Evolutionary conservation across 106 monocot genomes (phyloP).

Genomic region (Posidonia australis): DNA sequence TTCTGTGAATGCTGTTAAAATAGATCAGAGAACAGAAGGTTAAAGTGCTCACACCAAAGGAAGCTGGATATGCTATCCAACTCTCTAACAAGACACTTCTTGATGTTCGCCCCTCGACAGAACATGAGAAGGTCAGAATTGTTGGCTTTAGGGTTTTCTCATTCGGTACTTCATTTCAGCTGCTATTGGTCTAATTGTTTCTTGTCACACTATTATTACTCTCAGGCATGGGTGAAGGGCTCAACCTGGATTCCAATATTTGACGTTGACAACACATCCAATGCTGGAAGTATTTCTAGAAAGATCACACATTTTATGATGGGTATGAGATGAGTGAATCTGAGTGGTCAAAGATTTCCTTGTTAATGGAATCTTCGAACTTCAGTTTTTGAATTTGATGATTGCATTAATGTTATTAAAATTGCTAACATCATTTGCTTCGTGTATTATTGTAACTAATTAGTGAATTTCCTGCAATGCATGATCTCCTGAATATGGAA

Average conservation of each 20-base stretch:
- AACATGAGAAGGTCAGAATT: conserved; percentile 52
- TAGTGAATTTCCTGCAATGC: too few relatives aligned
- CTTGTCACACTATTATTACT: neutral
- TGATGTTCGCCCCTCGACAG: conserved; percentile 84
- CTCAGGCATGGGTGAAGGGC: conserved; percentile 87
- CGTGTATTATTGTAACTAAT: too few relatives aligned
- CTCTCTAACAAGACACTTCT: conserved; percentile 72
- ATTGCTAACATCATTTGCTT: too few relatives aligned
- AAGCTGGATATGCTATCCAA: conserved; percentile 96
- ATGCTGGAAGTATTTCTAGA: conserved; percentile 40
- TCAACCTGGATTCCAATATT: conserved; percentile 98
- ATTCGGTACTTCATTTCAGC: too few relatives aligned
- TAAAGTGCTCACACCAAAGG: conserved; percentile 77
- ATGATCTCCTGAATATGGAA: too few relatives aligned
- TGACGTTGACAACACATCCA: conserved; percentile 45
- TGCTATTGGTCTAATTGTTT: neutral
- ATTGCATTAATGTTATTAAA: too few relatives aligned
- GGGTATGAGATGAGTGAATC: conserved; percentile 40
- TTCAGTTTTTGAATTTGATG: too few relatives aligned
- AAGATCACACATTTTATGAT: conserved; percentile 75
- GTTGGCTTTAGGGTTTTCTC: neutral
- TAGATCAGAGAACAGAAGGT: conserved; percentile 93
- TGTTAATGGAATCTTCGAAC: too few relatives aligned
- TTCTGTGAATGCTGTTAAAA: too few relatives aligned
- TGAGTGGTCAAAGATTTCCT: too few relatives aligned